Conservation (phyloP, 768 basidiomycete genomes). For the Scleroderma bovista region DNA sequence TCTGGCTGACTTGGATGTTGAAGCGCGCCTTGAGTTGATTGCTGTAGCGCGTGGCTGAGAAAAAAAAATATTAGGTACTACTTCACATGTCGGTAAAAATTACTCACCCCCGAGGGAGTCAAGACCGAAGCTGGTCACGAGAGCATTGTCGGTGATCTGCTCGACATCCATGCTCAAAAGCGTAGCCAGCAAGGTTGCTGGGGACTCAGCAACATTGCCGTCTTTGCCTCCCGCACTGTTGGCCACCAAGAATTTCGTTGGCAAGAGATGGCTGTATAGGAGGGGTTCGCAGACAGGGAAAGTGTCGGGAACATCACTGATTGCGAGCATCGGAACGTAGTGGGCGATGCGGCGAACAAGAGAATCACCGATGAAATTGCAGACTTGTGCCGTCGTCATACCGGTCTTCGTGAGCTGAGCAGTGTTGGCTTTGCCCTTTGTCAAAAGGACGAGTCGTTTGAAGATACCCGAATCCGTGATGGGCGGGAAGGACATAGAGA, state of each 20-base stretch:
- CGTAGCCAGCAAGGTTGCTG: slow-evolving; percentile 19
- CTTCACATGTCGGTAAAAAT: background rate
- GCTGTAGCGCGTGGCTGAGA: slow-evolving; percentile 25
- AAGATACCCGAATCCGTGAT: slow-evolving; percentile 32
- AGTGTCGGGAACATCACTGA: slow-evolving; percentile 19
- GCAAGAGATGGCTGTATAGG: slow-evolving; percentile 21
- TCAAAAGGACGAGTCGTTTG: slow-evolving; percentile 25
- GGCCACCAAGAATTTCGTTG: slow-evolving; percentile 16
- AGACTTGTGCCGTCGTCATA: slow-evolving; percentile 28
- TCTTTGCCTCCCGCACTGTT: slow-evolving; percentile 8
- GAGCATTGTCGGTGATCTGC: slow-evolving; percentile 25
- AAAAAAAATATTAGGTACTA: background rate
- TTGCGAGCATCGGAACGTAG: slow-evolving; percentile 25
- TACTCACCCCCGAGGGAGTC: slow-evolving; percentile 20
- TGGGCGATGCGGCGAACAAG: slow-evolving; percentile 24
- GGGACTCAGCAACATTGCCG: slow-evolving; percentile 13
- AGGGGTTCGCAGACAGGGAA: slow-evolving; percentile 23
- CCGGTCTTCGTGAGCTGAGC: slow-evolving; percentile 26
- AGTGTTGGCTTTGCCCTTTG: slow-evolving; percentile 24
- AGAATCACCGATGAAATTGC: slow-evolving; percentile 28
- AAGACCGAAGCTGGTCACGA: slow-evolving; percentile 22
- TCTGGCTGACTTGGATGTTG: slow-evolving; percentile 19
- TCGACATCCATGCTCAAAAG: slow-evolving; percentile 22
- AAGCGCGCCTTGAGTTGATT: slow-evolving; percentile 24
- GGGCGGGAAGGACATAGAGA: slow-evolving; percentile 31